Percentiles rank a stretch among this genome's conserved stretches.
Evolutionary conservation across 2,329 filamentous ascomycete species (phyloP).

Genomic region (Coniella vitis): DNA sequence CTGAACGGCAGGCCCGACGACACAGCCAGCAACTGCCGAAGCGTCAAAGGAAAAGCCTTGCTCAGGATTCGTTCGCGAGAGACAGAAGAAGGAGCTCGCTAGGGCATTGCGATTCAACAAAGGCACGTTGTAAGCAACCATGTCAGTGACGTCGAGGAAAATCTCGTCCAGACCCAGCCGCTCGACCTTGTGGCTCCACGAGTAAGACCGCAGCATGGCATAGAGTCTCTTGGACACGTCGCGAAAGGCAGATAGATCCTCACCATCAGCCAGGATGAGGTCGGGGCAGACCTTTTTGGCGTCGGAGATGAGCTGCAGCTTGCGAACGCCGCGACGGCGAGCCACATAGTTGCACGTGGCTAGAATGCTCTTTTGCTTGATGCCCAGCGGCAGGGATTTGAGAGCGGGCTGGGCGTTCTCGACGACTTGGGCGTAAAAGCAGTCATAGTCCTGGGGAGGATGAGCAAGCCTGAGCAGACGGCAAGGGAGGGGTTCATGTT

Average conservation of each 20-base stretch:
- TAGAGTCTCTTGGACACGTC: conserved; percentile 80
- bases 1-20: conserved; percentile 26
- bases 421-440: conserved; percentile 90
- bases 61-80: conserved; percentile 67
- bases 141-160: conserved; percentile 76
- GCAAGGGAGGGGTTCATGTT: not conserved
- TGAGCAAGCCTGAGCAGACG: not conserved
- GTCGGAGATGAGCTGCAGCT: conserved; percentile 79
- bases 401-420: conserved; percentile 73
- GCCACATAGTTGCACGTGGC: conserved; percentile 95
- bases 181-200: conserved; percentile 75
- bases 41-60: conserved; percentile 77
- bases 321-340: conserved; percentile 63
- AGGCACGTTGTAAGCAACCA: conserved; percentile 73
- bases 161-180: conserved; percentile 88
- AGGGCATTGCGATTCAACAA: conserved; percentile 63
- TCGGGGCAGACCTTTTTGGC: conserved; percentile 77
- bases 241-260: conserved; percentile 79
- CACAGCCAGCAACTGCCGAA: conserved; percentile 55
- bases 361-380: conserved; percentile 89
- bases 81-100: conserved; percentile 68
- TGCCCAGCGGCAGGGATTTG: conserved; percentile 67
- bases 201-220: conserved; percentile 61
- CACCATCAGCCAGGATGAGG: conserved; percentile 76
- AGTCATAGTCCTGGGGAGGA: conserved; percentile 63